Percentiles rank a stretch among this genome's conserved stretches.
Conservation (phyloP, 441 rosid genomes). For the Eruca vesicaria region DNA sequence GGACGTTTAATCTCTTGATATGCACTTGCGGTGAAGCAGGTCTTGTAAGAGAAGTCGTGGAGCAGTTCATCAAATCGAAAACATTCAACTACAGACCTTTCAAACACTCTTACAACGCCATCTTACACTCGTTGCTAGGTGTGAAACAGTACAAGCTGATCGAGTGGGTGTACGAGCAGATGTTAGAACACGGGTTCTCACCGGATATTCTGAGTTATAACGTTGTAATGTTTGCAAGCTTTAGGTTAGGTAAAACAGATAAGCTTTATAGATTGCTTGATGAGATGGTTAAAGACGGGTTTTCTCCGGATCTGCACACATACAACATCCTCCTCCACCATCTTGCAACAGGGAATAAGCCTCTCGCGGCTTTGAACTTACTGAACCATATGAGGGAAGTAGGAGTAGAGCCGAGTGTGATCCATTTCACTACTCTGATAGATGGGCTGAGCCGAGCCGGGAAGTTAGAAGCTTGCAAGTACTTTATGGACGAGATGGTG, state of each 20-base stretch:
- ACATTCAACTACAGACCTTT: constrained; percentile 75
- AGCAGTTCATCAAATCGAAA: constrained; percentile 76
- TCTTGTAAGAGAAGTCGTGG: constrained; percentile 63
- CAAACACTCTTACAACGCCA: constrained; percentile 79
- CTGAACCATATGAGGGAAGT: constrained; percentile 78
- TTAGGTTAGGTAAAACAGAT: constrained; percentile 69
- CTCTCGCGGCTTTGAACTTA: constrained; percentile 71
- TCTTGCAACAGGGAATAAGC: constrained; percentile 76
- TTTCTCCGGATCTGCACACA: constrained; percentile 79
- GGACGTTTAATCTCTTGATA: constrained; percentile 77
- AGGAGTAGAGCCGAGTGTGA: constrained; percentile 61
- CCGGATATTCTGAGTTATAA: constrained; percentile 79
- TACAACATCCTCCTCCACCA: constrained; percentile 83
- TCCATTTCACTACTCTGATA: constrained; percentile 84
- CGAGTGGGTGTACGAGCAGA: constrained; percentile 84
- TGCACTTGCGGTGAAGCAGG: constrained; percentile 83
- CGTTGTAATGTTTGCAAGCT: constrained; percentile 67
- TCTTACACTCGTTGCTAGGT: constrained; percentile 58
- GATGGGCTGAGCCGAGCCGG: constrained; percentile 93
- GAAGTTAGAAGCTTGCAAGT: constrained; percentile 76
- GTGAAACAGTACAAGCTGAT: constrained; percentile 72
- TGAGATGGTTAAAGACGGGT: constrained; percentile 66
- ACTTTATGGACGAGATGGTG: constrained; percentile 75
- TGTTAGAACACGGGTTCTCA: constrained; percentile 58
- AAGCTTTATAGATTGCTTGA: constrained; percentile 68